Evolutionary conservation across 371 early-diverging fungal species (phyloP).

Genomic region (Mortierella sp.): DNA sequence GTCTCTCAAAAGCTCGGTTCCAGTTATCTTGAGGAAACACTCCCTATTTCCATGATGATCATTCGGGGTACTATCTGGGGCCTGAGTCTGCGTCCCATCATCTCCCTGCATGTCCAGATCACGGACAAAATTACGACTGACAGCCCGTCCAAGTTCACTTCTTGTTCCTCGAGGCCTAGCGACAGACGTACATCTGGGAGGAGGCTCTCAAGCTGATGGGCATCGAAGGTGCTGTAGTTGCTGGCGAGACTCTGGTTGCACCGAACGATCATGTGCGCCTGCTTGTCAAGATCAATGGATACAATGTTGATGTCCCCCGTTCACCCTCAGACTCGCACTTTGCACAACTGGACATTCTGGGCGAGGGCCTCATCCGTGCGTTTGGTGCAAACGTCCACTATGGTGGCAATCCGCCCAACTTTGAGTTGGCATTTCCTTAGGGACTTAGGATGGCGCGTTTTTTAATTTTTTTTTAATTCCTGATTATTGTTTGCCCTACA

Average conservation of each 20-base stretch:
- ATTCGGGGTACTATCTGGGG: constrained; percentile 25
- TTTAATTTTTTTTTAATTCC: not conserved
- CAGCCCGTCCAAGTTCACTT: constrained; percentile 35
- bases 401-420: constrained; percentile 20
- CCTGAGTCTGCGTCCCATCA: constrained; percentile 16
- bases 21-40: constrained; percentile 21
- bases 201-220: constrained; percentile 30
- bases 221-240: constrained; percentile 29
- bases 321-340: constrained; percentile 41
- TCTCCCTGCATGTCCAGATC: constrained; percentile 36
- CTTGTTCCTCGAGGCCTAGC: constrained; percentile 26
- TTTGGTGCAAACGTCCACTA: constrained; percentile 19
- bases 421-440: constrained; percentile 30
- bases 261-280: constrained; percentile 9
- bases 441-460: constrained; percentile 1
- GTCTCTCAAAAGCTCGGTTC: constrained; percentile 9
- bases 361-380: constrained; percentile 23
- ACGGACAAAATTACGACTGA: constrained; percentile 21
- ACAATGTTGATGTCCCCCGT: not conserved
- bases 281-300: constrained; percentile 42
- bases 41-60: not conserved
- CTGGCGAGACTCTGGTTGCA: constrained; percentile 12
- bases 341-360: constrained; percentile 41
- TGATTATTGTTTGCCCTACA: no score
- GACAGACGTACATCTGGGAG: constrained; percentile 35